Conservation (phyloP, 306 rosid species). For the Prosopis cineraria region DNA sequence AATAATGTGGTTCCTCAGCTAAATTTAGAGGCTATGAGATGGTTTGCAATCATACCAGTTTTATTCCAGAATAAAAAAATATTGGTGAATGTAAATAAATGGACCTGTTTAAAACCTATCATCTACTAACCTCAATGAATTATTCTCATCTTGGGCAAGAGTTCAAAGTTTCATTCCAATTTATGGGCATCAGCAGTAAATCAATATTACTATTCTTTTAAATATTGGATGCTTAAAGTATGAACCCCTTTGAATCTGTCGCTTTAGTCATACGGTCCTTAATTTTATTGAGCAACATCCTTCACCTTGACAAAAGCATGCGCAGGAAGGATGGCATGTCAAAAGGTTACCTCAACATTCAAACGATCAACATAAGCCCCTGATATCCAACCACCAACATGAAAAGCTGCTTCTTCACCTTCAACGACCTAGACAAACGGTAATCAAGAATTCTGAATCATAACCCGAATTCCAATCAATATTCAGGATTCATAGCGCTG, state of each 20-base stretch:
- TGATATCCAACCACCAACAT: slow-evolving; percentile 79
- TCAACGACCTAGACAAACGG: slow-evolving; percentile 70
- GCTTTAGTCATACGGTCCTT: background rate
- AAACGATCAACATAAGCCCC: slow-evolving; percentile 91
- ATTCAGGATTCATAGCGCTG: background rate
- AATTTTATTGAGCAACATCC: background rate
- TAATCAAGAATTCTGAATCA: background rate
- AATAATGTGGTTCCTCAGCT: background rate
- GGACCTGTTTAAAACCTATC: background rate
- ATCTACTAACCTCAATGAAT: background rate
- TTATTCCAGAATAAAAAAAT: background rate
- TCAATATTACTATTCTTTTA: background rate
- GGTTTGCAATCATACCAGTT: background rate
- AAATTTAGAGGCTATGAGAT: background rate
- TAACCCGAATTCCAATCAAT: background rate
- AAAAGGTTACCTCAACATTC: slow-evolving; percentile 64
- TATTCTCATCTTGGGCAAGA: background rate
- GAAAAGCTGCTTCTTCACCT: slow-evolving; percentile 76
- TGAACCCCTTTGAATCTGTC: background rate
- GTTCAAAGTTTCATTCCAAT: slow-evolving; percentile 4
- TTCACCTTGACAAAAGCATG: background rate
- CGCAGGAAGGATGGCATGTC: background rate
- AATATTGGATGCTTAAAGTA: background rate
- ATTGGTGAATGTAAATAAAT: background rate
- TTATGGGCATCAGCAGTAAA: background rate